Percentiles rank a stretch among this genome's conserved stretches.
Evolutionary conservation across 108 stramenopile genomes (phyloP).

Genomic region (Cyclotella atomus): DNA sequence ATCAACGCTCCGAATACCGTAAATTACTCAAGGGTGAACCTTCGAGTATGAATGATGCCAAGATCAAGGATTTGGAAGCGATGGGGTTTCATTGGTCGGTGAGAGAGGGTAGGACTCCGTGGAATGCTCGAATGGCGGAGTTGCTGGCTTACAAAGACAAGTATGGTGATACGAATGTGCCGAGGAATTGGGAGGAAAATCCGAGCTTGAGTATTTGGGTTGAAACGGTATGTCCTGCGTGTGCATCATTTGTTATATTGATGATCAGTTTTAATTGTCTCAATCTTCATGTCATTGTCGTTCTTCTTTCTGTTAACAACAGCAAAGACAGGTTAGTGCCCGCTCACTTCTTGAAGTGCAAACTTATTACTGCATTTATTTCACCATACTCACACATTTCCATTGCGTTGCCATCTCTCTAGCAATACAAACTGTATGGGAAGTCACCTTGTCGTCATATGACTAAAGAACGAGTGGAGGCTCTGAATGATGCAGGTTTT

Average conservation of each 20-base stretch:
- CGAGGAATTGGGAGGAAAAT: conserved; percentile 25
- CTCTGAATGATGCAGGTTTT: conserved; percentile 17
- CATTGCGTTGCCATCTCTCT: background rate
- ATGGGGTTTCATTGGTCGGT: conserved; percentile 35
- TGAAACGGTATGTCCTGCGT: too few species aligned
- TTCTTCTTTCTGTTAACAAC: too few species aligned
- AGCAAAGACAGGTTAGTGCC: conserved; percentile 25
- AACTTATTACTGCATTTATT: background rate
- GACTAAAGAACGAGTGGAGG: conserved; percentile 15
- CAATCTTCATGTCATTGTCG: too few species aligned
- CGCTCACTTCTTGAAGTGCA: background rate
- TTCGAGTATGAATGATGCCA: conserved; percentile 14
- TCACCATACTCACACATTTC: background rate
- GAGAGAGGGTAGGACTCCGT: conserved; percentile 15
- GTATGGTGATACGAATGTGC: conserved; percentile 21
- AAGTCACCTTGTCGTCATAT: conserved; percentile 14
- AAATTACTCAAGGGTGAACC: conserved; percentile 10
- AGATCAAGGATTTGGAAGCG: conserved; percentile 24
- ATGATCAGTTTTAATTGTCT: too few species aligned
- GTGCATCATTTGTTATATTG: too few species aligned
- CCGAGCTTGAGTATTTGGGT: conserved; percentile 31
- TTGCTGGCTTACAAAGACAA: conserved; percentile 9
- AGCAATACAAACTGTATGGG: conserved; percentile 28
- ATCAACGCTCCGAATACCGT: conserved; percentile 31
- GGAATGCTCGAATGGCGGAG: conserved; percentile 21